Base-by-base conservation (phyloP, 768 basidiomycete genomes). In the Boletales sp. region DNA sequence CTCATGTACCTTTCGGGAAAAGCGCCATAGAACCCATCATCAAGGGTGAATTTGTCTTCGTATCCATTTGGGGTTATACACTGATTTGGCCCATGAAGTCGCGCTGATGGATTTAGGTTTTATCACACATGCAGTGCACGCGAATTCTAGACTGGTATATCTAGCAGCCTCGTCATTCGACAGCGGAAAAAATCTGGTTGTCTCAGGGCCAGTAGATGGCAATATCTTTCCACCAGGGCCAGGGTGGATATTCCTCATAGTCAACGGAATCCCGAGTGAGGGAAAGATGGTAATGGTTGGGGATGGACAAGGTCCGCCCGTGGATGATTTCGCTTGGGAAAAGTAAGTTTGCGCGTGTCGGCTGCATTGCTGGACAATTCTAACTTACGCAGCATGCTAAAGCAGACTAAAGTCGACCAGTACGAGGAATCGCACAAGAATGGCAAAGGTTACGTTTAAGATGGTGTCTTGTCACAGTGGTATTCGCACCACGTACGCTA, bases 41-140 rank as follows among this genome's bases (percentile, higher is more conserved):
- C 50, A 75, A 78, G 69, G 80, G 88, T 76, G 59, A 48, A 65
- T 53, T 11, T 36, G 43, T 10, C 35, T 42, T 38, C 21, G 14
- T 43, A 35, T 21, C 8, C 36, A 19, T n/a, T 30, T 28, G 17
- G 28, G 13, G 30, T 17, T 34, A 42, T 37, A 5, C 5, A 8
- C 48, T 57, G 31, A 69, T 32, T 4, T 47, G 11, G 57, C 11
- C 12, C 33, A 30, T 48, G 6, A 50, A 90, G 89, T 89, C 19
- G 79, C 74, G 2, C 67, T 90, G 32, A 87, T 92, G 84, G 90
- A 92, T 64, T 71, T 90, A 14, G 89, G 87, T n/a, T 90, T 74
- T 60, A 79, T 89, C 41, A 90, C 89, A 4, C 89, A 90, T 59
- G 80, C 82, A 14, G 78, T 83, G 30, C 88, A 90, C 58, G 78